These are phyloP conservation scores for Solanum hybrid DNA, from an alignment of 305 asterid genomes.

Conservation along the genomic window DNA sequence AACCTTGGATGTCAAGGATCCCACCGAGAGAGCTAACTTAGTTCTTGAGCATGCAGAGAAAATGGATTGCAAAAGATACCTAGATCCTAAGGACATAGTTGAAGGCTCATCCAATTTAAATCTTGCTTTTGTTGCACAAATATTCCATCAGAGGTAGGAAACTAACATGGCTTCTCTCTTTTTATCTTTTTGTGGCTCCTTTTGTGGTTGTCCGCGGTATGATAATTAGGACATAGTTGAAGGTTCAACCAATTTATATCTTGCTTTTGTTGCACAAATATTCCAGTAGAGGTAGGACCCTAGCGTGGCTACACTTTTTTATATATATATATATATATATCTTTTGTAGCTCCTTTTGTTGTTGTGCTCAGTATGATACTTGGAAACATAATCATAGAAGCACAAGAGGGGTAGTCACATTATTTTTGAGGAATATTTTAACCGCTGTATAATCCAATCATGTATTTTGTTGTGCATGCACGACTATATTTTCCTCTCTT, in stretches of 20 bases:
- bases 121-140: conserved; percentile 95
- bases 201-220: background rate
- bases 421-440: background rate
- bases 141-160: conserved; percentile 85
- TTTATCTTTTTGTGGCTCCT: background rate
- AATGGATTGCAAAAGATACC: conserved; percentile 94
- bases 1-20: conserved; percentile 74
- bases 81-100: conserved; percentile 75
- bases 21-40: conserved; percentile 74
- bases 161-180: background rate
- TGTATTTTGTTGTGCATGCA: background rate
- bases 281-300: conserved; percentile 64
- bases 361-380: background rate
- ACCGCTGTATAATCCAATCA: background rate
- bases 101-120: conserved; percentile 84
- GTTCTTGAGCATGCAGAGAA: conserved; percentile 96
- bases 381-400: background rate
- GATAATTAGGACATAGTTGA: conserved; percentile 54
- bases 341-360: background rate
- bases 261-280: conserved; percentile 86
- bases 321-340: background rate
- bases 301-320: background rate
- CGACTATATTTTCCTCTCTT: background rate
- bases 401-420: background rate
- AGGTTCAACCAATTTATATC: conserved; percentile 71